Conservation (phyloP, 2,329 filamentous ascomycete species). For the Phoma sp. region DNA sequence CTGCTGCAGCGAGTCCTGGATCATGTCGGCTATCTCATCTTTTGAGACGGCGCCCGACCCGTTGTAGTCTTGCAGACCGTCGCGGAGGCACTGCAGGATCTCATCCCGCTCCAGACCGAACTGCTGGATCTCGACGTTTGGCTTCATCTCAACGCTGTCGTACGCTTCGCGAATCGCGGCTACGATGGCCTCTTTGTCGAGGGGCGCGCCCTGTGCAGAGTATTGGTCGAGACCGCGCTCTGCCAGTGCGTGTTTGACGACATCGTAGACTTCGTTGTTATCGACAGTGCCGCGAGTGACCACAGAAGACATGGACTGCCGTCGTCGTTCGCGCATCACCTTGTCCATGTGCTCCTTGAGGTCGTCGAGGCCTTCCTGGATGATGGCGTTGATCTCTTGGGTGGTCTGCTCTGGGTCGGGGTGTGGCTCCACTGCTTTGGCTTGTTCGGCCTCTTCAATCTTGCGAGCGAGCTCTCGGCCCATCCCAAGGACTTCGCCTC, state of each 20-base stretch:
- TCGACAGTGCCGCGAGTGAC: slow-evolving; percentile 71
- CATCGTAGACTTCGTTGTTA: slow-evolving; percentile 84
- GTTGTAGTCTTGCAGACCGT: slow-evolving; percentile 81
- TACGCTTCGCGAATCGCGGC: slow-evolving; percentile 87
- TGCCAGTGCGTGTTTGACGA: slow-evolving; percentile 75
- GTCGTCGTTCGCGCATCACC: slow-evolving; percentile 76
- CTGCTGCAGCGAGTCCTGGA: slow-evolving; percentile 84
- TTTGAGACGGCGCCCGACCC: slow-evolving; percentile 68
- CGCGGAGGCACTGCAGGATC: slow-evolving; percentile 82
- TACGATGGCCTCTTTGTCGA: slow-evolving; percentile 81
- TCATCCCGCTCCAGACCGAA: slow-evolving; percentile 91
- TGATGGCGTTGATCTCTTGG: slow-evolving; percentile 76
- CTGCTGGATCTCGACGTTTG: slow-evolving; percentile 88
- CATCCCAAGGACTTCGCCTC: slow-evolving; percentile 93
- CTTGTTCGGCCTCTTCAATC: slow-evolving; percentile 72
- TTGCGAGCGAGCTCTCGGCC: slow-evolving; percentile 87
- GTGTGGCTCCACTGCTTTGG: slow-evolving; percentile 49
- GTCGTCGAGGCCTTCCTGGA: slow-evolving; percentile 80
- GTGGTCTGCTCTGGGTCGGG: slow-evolving; percentile 54
- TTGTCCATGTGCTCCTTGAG: slow-evolving; percentile 84
- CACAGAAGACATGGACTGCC: slow-evolving; percentile 68
- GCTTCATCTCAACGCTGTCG: slow-evolving; percentile 81
- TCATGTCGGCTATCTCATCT: slow-evolving; percentile 83
- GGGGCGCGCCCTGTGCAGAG: slow-evolving; percentile 44
- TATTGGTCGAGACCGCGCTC: slow-evolving; percentile 59